phyloP scores from a whole-genome alignment of 345 rosid species.

The Bruguiera parviflora region DNA sequence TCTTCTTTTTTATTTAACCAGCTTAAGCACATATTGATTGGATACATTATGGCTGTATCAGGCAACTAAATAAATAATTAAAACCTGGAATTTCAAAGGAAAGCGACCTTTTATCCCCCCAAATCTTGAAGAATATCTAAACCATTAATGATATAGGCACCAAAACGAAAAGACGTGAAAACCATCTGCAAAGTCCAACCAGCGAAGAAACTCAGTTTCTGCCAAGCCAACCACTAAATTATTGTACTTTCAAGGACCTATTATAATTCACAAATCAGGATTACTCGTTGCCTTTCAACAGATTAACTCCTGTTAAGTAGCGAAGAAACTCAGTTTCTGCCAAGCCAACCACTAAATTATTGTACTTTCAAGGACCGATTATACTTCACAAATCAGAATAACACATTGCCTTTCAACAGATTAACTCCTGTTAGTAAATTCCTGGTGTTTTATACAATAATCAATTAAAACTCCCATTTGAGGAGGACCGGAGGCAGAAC shows the following conservation, averaged over 20 bases:
- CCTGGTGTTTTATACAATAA: slow-evolving; percentile 13
- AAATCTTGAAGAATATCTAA: slow-evolving; percentile 18
- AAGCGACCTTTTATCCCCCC: slow-evolving; percentile 19
- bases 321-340: background rate
- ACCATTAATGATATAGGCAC: background rate
- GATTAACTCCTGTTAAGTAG: no score
- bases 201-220: background rate
- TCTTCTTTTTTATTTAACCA: background rate
- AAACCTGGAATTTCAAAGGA: slow-evolving; percentile 15
- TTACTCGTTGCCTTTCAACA: slow-evolving; percentile 7
- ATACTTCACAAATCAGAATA: background rate
- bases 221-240: background rate
- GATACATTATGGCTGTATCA: slow-evolving; percentile 12
- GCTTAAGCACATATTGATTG: slow-evolving; percentile 11
- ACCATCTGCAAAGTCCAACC: background rate
- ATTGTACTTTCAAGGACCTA: background rate
- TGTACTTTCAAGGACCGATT: background rate
- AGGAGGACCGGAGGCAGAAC: no score
- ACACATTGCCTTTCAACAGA: slow-evolving; percentile 6
- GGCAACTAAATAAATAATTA: slow-evolving; percentile 38
- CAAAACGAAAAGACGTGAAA: background rate
- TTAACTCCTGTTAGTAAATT: slow-evolving; percentile 8
- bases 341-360: background rate
- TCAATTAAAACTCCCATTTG: no score
- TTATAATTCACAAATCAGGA: background rate